phyloP scores from a whole-genome alignment of 495 filamentous ascomycete species.

The Annulohypoxylon moriforme region DNA sequence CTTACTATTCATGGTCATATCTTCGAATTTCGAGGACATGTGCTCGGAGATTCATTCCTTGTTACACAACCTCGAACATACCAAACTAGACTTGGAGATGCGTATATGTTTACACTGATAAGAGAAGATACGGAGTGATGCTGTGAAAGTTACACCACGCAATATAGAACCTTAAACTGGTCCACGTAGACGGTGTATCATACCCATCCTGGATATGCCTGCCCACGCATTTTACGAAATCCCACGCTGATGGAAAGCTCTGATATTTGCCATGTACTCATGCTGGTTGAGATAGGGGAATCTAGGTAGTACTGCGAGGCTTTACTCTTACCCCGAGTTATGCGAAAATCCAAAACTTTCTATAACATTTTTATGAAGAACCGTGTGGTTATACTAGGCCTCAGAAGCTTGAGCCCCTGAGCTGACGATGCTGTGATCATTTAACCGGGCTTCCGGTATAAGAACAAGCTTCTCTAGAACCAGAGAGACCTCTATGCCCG shows the following conservation, averaged over 20 bases:
- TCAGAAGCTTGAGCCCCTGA: not conserved
- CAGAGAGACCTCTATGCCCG: not conserved
- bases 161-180: not conserved
- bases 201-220: not conserved
- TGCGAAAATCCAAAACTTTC: too few relatives aligned
- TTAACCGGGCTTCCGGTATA: conserved; percentile 5
- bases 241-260: too few relatives aligned
- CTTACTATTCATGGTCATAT: not conserved
- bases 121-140: not conserved
- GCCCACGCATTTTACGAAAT: too few relatives aligned
- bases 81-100: not conserved
- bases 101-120: not conserved
- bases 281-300: not conserved
- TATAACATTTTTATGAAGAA: not conserved
- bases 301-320: not conserved
- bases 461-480: not conserved
- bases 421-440: not conserved
- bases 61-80: not conserved
- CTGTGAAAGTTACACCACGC: not conserved
- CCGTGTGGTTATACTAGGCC: not conserved
- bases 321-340: not conserved
- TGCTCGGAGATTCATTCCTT: not conserved
- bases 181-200: not conserved
- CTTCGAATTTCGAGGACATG: not conserved
- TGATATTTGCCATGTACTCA: not conserved